phyloP scores from a whole-genome alignment of 768 basidiomycete genomes.

The Xerocomellus intermedius region DNA sequence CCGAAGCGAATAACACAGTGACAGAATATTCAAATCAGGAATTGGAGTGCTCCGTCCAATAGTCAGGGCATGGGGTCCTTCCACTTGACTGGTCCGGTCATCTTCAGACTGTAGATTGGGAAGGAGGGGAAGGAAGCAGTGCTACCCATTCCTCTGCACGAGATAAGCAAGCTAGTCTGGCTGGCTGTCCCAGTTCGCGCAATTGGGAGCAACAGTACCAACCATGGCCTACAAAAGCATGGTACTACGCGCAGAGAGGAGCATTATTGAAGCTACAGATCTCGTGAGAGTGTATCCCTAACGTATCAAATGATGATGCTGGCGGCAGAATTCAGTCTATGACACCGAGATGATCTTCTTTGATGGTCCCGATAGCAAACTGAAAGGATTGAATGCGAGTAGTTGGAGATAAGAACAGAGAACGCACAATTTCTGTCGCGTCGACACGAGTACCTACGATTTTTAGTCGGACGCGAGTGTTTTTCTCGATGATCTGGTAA shows the following conservation, averaged over 20 bases:
- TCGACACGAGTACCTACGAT: slow-evolving; percentile 99
- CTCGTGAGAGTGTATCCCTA: neutral
- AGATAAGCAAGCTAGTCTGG: neutral
- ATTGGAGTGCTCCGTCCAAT: too few species aligned
- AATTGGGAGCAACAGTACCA: neutral
- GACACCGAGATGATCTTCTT: slow-evolving; percentile 96
- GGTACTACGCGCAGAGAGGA: neutral
- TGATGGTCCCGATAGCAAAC: slow-evolving; percentile 98
- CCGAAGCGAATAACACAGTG: too few species aligned
- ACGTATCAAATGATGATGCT: neutral
- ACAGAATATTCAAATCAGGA: neutral
- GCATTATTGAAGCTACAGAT: slow-evolving; percentile 4
- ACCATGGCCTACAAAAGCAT: neutral
- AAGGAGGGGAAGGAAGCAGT: neutral
- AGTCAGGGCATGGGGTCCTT: too few species aligned
- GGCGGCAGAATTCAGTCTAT: slow-evolving; percentile 56
- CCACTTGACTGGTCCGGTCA: neutral
- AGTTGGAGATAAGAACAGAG: neutral
- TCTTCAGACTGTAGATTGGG: neutral
- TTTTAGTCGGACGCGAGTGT: slow-evolving; percentile 88
- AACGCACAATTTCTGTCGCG: slow-evolving; percentile 91
- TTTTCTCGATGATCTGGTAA: slow-evolving; percentile 84
- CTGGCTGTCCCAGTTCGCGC: neutral
- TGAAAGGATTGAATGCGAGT: slow-evolving; percentile 29
- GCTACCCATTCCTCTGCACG: neutral